These are phyloP conservation scores for Quercus suber DNA, from an alignment of 306 rosid genomes.

Conservation along the genomic window DNA sequence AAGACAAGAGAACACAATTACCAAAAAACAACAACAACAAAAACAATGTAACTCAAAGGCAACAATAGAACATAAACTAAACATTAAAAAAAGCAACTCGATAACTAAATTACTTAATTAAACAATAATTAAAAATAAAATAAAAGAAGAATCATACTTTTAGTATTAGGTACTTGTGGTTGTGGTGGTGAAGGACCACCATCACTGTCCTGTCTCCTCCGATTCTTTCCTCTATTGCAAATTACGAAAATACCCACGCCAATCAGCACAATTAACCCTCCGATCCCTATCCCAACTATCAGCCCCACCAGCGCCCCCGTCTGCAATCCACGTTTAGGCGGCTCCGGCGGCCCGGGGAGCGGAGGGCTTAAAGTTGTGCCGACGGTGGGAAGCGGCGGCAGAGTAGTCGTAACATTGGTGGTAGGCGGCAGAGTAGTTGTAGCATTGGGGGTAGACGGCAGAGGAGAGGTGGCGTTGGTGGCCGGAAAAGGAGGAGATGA, in stretches of 20 bases:
- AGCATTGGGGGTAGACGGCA: background rate
- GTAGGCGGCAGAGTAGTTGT: background rate
- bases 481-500: background rate
- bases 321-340: background rate
- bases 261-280: constrained; percentile 31
- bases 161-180: constrained; percentile 16
- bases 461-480: background rate
- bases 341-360: background rate
- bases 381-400: background rate
- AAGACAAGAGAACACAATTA: no score
- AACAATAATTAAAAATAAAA: background rate
- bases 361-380: no score
- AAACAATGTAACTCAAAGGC: no score
- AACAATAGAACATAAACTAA: no score
- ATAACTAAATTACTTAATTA: no score
- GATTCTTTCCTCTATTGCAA: constrained; percentile 21
- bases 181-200: constrained; percentile 1
- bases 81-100: no score
- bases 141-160: constrained; percentile 17
- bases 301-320: constrained; percentile 2
- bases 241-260: constrained; percentile 24
- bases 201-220: constrained; percentile 9
- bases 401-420: background rate
- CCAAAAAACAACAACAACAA: no score
- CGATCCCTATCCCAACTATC: constrained; percentile 31